Evolutionary conservation across 2,329 filamentous ascomycete species (phyloP).

Genomic region (Scleromitrula shiraiana): DNA sequence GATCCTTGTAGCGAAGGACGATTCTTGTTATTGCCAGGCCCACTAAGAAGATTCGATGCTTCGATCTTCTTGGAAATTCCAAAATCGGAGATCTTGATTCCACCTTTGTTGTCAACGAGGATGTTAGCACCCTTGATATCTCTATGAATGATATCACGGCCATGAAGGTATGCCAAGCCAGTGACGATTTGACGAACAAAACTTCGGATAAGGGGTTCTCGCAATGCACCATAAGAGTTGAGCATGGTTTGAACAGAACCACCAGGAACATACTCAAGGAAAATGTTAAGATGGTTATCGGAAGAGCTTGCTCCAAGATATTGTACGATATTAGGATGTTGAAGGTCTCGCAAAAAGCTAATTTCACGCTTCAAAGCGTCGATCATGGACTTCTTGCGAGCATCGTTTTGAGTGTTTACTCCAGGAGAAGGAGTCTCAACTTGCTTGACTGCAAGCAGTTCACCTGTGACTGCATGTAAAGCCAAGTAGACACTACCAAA

Average conservation of each 20-base stretch:
- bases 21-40: constrained; percentile 58
- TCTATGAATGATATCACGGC: constrained; percentile 91
- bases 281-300: constrained; percentile 92
- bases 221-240: constrained; percentile 92
- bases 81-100: constrained; percentile 98
- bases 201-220: constrained; percentile 87
- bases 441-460: constrained; percentile 97
- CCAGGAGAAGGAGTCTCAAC: constrained; percentile 80
- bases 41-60: constrained; percentile 72
- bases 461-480: constrained; percentile 89
- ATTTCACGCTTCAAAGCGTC: constrained; percentile 96
- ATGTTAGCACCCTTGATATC: constrained; percentile 99
- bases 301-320: constrained; percentile 94
- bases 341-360: constrained; percentile 82
- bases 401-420: constrained; percentile 72
- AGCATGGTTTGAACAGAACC: constrained; percentile 98
- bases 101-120: constrained; percentile 96
- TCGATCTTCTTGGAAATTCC: constrained; percentile 98
- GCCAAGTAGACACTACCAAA: constrained; percentile 95
- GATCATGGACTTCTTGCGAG: constrained; percentile 96
- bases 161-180: constrained; percentile 88
- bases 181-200: constrained; percentile 94
- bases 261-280: constrained; percentile 96
- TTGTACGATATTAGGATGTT: constrained; percentile 95
- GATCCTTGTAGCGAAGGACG: constrained; percentile 84